Percentiles rank a stretch among this genome's conserved stretches.
phyloP scores from a whole-genome alignment of 1,139 yeast genomes.

The Geotrichum australiense region DNA sequence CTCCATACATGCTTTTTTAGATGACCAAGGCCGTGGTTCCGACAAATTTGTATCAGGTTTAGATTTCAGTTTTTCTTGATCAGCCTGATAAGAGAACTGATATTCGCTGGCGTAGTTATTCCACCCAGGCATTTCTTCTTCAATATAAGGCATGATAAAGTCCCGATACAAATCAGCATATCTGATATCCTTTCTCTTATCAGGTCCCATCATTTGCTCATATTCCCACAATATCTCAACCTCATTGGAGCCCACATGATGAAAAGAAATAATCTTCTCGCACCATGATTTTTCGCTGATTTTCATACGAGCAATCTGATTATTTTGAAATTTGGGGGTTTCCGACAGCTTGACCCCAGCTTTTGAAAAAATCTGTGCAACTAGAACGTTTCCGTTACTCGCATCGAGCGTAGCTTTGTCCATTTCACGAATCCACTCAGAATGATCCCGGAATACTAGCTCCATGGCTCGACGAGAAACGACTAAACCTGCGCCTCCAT shows the following conservation, averaged over 20 bases:
- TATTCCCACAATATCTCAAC: slow-evolving; percentile 35
- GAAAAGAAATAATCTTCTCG: slow-evolving; percentile 33
- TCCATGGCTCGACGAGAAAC: slow-evolving; percentile 33
- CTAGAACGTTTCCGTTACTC: slow-evolving; percentile 36
- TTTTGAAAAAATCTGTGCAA: slow-evolving; percentile 28
- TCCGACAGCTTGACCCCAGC: slow-evolving; percentile 20
- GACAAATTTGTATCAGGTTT: slow-evolving; percentile 17
- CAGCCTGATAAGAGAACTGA: slow-evolving; percentile 17
- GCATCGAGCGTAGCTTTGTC: slow-evolving; percentile 26
- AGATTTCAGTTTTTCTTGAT: slow-evolving; percentile 16
- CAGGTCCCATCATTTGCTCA: slow-evolving; percentile 29
- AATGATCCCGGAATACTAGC: slow-evolving; percentile 20
- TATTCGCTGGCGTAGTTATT: slow-evolving; percentile 25
- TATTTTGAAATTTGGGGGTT: slow-evolving; percentile 31
- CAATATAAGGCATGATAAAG: slow-evolving; percentile 31
- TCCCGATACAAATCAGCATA: slow-evolving; percentile 33
- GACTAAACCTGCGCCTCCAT: slow-evolving; percentile 37
- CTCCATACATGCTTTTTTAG: slow-evolving; percentile 23
- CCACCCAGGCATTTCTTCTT: slow-evolving; percentile 27
- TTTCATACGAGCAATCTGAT: slow-evolving; percentile 25
- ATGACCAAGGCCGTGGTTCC: slow-evolving; percentile 23
- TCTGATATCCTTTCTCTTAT: slow-evolving; percentile 26
- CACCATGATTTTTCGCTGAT: slow-evolving; percentile 30
- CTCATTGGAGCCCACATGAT: slow-evolving; percentile 32
- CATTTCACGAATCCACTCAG: slow-evolving; percentile 25